Evolutionary conservation across 2,329 filamentous ascomycete genomes (phyloP), one percentile per base, ranked within the genome.

Genomic region (Sclerotiophoma versabilis): DNA sequence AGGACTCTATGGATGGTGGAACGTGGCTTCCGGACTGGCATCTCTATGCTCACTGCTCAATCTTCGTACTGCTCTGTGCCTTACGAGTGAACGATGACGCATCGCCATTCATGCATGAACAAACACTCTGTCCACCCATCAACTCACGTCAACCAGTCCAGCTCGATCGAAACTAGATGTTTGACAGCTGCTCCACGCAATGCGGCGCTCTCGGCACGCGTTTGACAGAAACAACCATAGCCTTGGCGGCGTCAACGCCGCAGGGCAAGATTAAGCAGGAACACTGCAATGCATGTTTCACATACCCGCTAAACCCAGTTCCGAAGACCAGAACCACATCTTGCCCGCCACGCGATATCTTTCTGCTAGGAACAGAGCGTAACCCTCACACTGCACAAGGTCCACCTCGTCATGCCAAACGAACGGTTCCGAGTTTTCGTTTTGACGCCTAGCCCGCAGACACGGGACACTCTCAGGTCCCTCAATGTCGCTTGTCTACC

Each of bases 401-500:
- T 20, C 54, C 15, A 43, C n/a, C 23, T 15, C 25, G 38, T 48
- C 58, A 58, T 58, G 45, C 37, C 22, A 25, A 15, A 12, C 30
- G n/a, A 39, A 1, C 17, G 15, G 32, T 44, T 26, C 51, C 44
- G 33, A 49, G n/a, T 38, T 44, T 45, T 44, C 51, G 45, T 38
- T 52, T 59, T 59, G 45, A 54, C 59, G 58, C 62, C 49, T 47
- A 49, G 53, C 32, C 47, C 49, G 57, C 57, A 60, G 50, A 47
- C 49, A 59, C 55, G 53, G 57, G 58, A 59, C 52, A 44, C 49
- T 54, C 33, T 47, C 42, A 39, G 42, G 45, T 57, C 61, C 65
- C 59, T 51, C 53, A 66, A 68, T 68, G 53, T 66, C 65, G 67
- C 64, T 65, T 66, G 59, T 49, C 17, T 33, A 12, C 34, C 55